A percentile compares a stretch with the other conserved stretches of the same genome.
Evolutionary conservation across 2,329 filamentous ascomycete genomes (phyloP).

Genomic region (Fusarium luffae): DNA sequence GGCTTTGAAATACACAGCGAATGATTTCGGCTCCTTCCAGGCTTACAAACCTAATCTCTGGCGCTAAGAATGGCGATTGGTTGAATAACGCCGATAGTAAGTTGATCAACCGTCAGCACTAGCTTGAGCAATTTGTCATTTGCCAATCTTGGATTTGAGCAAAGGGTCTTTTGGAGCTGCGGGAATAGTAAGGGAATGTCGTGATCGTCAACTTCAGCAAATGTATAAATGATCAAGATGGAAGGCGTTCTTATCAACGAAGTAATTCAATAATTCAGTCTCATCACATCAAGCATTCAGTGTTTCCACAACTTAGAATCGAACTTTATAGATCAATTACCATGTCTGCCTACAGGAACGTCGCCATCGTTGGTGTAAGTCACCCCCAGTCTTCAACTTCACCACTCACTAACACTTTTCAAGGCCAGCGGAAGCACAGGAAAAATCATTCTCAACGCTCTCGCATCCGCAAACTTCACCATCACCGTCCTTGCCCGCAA

Average conservation of each 20-base stretch:
- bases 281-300: accelerated
- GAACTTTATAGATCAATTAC: accelerated
- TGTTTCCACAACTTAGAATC: accelerated
- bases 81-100: accelerated
- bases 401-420: accelerated
- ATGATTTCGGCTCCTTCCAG: background rate
- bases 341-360: conserved; percentile 1
- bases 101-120: background rate
- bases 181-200: background rate
- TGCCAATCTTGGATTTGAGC: accelerated
- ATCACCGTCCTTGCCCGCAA: background rate
- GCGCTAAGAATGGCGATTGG: background rate
- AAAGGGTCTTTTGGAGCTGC: no score
- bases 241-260: accelerated
- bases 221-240: background rate
- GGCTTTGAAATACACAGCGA: background rate
- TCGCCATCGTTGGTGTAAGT: conserved; percentile 5
- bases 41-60: background rate
- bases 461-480: background rate
- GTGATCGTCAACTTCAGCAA: background rate
- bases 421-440: conserved; percentile 10
- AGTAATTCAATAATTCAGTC: accelerated
- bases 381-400: accelerated
- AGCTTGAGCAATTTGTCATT: background rate
- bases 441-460: background rate